Base-by-base conservation (phyloP, 768 basidiomycete genomes). In the Terana coerulea region DNA sequence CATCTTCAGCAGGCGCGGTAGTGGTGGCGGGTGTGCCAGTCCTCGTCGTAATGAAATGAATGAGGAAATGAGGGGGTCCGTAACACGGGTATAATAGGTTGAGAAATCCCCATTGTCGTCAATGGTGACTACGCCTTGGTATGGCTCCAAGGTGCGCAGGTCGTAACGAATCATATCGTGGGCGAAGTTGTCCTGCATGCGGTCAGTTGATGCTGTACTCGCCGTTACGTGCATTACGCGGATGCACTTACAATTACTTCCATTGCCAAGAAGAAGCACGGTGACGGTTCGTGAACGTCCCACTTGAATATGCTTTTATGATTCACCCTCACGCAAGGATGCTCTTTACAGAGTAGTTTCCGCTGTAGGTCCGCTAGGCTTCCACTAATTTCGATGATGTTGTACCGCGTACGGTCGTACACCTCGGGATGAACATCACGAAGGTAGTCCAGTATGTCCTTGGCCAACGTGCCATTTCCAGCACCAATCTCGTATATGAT, bases 401-500 rank as follows among this genome's bases (percentile, higher is more conserved):
- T 82, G 70, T 99, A 99, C 14, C 81, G 79, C 15, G 94, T 97
- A 17, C 92, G 81, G 52, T 92, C 91, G 66, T 94, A 98, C 3
- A 98, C 92, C 33, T 94, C 92, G 0, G 93, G 93, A 62, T 95
- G 83, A 35, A 83, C 73, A 41, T 81, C 76, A 19, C 76, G 81
- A 26, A 99, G 69, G 61, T 82, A 90, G 65, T 91, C 78, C 51
- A 99, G 83, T 47, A 97, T 83, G 65, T 98, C 87, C 68, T 80
- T 71, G 26, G 95, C 95, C 51, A 99, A 77, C 1, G 95, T 95
- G 11, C 97, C 97, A 62, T 99, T 99, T 35, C 97, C 97, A 2
- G 94, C 97, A 30, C 97, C 97, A 60, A 99, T 88, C 68, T 99
- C 97, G 73, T 98, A 98, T 47, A 99, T 85, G 56, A 90, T 81